Evolutionary conservation across 495 filamentous ascomycete species (phyloP).

Genomic region (Trichoderma gamsii): DNA sequence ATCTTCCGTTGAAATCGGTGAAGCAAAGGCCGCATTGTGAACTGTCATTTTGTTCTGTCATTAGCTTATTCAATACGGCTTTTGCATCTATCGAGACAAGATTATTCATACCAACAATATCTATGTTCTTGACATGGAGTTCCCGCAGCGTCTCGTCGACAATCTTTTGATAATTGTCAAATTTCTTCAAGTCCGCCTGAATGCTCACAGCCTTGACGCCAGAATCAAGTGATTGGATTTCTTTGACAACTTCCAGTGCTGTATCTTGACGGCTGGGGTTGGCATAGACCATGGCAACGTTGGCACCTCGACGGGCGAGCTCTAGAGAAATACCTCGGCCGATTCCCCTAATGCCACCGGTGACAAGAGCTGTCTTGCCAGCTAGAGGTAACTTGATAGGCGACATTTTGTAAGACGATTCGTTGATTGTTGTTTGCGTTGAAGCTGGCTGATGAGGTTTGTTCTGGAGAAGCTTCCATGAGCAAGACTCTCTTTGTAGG

Average conservation of each 20-base stretch:
- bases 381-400: conserved; percentile 26
- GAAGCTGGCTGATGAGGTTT: background rate
- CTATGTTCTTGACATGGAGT: conserved; percentile 46
- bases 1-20: conserved; percentile 58
- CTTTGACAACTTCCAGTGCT: conserved; percentile 56
- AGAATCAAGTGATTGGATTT: conserved; percentile 45
- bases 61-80: background rate
- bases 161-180: conserved; percentile 54
- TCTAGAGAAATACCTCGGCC: conserved; percentile 72
- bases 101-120: conserved; percentile 50
- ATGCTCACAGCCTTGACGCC: conserved; percentile 59
- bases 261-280: conserved; percentile 43
- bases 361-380: conserved; percentile 48
- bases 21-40: conserved; percentile 61
- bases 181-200: conserved; percentile 69
- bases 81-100: background rate
- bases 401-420: background rate
- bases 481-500: background rate
- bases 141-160: conserved; percentile 41
- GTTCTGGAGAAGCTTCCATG: background rate
- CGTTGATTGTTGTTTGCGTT: background rate
- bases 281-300: conserved; percentile 73
- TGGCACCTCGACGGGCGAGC: conserved; percentile 67
- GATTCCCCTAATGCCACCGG: conserved; percentile 60
- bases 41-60: conserved; percentile 21